phyloP scores from a whole-genome alignment of 1,284 basidiomycete genomes.

The Pseudozyma sp. region DNA sequence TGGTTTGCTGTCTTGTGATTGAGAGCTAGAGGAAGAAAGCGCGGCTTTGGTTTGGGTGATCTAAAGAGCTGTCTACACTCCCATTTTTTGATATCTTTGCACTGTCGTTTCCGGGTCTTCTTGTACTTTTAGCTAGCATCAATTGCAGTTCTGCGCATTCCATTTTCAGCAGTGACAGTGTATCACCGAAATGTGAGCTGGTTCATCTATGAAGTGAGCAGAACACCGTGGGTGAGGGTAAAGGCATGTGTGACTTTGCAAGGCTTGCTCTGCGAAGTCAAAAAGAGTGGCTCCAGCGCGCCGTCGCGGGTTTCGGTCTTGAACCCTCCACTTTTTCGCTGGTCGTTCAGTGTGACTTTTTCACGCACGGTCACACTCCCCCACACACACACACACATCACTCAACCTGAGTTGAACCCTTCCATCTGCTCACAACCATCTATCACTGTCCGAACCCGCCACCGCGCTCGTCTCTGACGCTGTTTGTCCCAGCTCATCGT shows the following conservation, averaged over 20 bases:
- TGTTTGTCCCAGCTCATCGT: too few relatives aligned
- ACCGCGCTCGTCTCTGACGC: too few relatives aligned
- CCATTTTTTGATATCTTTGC: not conserved
- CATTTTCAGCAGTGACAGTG: too few relatives aligned
- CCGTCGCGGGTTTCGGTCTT: not conserved
- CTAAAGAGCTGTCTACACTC: not conserved
- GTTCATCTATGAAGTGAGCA: too few relatives aligned
- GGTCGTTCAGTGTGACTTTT: too few relatives aligned
- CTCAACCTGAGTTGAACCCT: not conserved
- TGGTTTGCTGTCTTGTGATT: constrained; percentile 71
- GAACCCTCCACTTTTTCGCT: constrained; percentile 16
- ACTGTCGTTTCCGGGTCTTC: not conserved
- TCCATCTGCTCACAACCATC: not conserved
- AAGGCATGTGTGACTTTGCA: too few relatives aligned
- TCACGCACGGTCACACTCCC: too few relatives aligned
- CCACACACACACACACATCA: not conserved
- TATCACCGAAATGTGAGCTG: too few relatives aligned
- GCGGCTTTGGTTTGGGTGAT: not conserved
- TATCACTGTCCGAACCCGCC: not conserved
- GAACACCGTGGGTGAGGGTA: too few relatives aligned
- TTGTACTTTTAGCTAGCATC: constrained; percentile 6
- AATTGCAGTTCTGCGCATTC: constrained; percentile 14
- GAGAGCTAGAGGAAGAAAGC: constrained; percentile 55
- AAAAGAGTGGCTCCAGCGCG: not conserved
- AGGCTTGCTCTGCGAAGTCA: too few relatives aligned